These are phyloP conservation scores for Lanmaoa rubissima DNA, from an alignment of 768 basidiomycete genomes.

Conservation along the genomic window DNA sequence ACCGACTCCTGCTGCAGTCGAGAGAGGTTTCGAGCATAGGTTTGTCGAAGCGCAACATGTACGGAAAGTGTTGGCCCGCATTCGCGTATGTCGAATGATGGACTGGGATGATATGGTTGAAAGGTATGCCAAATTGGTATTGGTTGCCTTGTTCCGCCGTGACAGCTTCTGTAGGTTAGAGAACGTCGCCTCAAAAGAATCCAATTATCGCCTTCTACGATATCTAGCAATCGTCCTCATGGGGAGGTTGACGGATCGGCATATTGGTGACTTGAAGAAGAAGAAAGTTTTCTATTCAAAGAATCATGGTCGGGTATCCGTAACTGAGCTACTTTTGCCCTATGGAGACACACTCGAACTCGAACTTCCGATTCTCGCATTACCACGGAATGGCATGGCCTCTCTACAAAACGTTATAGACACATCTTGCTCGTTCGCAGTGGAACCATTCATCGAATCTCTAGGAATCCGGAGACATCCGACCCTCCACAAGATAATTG, in stretches of 20 bases:
- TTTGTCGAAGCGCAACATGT: neutral
- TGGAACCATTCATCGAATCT: neutral
- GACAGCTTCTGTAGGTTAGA: constrained; percentile 9
- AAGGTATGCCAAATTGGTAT: constrained; percentile 37
- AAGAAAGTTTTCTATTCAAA: constrained; percentile 9
- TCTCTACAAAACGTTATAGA: neutral
- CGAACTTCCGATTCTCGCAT: constrained; percentile 70
- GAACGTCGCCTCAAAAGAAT: constrained; percentile 5
- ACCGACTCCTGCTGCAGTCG: neutral
- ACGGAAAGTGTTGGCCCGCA: neutral
- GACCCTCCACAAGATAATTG: constrained; percentile 3
- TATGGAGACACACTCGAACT: constrained; percentile 61
- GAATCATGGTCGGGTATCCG: neutral
- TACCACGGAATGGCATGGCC: neutral
- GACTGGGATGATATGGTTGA: constrained; percentile 7
- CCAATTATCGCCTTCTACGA: constrained; percentile 34
- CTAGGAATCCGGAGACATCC: constrained; percentile 6
- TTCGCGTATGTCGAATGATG: constrained; percentile 37
- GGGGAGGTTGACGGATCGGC: neutral
- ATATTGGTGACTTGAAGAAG: neutral
- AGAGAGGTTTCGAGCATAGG: neutral
- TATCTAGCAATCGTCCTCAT: constrained; percentile 65
- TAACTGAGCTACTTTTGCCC: constrained; percentile 77
- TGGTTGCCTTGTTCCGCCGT: constrained; percentile 34
- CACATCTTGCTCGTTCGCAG: neutral